Evolutionary conservation across 805 yeast species (phyloP).

Genomic region (Nakazawaea sp.): DNA sequence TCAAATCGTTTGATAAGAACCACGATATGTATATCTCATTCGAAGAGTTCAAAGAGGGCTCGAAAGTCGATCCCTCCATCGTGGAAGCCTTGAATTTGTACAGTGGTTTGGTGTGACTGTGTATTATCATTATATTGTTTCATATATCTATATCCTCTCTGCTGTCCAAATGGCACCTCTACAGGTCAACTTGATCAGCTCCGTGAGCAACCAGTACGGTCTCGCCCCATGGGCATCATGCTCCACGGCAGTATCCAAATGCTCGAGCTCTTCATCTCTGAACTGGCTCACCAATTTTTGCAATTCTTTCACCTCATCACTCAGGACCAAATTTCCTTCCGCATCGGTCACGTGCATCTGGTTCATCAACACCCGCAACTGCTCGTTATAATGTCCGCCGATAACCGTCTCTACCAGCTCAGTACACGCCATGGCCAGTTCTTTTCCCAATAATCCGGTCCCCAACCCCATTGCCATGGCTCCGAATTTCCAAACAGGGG

Average conservation of each 20-base stretch:
- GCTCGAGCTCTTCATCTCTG: constrained; percentile 93
- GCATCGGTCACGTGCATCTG: constrained; percentile 45
- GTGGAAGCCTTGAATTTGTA: constrained; percentile 71
- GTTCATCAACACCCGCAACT: constrained; percentile 67
- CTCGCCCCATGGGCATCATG: constrained; percentile 90
- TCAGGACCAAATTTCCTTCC: constrained; percentile 20
- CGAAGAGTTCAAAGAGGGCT: constrained; percentile 79
- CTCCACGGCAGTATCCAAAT: constrained; percentile 87
- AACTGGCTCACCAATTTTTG: constrained; percentile 63
- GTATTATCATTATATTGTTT: neutral
- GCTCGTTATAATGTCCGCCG: constrained; percentile 92
- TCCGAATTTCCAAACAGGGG: constrained; percentile 92
- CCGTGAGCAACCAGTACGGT: constrained; percentile 86
- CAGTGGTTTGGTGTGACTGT: constrained; percentile 64
- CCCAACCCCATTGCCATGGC: constrained; percentile 82
- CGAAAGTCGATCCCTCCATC: constrained; percentile 72
- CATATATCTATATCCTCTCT: constrained; percentile 53
- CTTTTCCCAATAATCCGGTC: constrained; percentile 82
- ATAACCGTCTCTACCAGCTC: constrained; percentile 98
- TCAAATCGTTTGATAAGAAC: constrained; percentile 65
- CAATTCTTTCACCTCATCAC: constrained; percentile 52
- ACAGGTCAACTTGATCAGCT: constrained; percentile 77
- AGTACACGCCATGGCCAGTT: constrained; percentile 99
- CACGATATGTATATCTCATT: constrained; percentile 62
- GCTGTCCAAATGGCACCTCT: constrained; percentile 89